A percentile compares a stretch with the other conserved stretches of the same genome.
phyloP scores from a whole-genome alignment of 768 basidiomycete species.

The Porphyrellus cyaneotinctus region DNA sequence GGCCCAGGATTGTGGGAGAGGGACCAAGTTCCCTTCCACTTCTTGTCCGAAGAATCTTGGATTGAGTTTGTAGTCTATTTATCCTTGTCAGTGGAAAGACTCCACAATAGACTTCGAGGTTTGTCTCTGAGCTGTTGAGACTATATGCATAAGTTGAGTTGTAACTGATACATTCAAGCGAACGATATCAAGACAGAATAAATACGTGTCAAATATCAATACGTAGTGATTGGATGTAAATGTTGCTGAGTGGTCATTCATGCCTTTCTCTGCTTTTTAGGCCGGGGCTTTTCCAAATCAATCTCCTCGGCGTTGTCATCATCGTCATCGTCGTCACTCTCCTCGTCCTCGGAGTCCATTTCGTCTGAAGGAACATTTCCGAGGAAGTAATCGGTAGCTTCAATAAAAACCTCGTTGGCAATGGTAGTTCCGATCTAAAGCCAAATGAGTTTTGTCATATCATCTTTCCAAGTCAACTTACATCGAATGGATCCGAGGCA shows the following conservation, averaged over 20 bases:
- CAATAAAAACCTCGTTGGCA: constrained; percentile 74
- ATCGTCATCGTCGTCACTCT: constrained; percentile 69
- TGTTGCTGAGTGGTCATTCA: constrained; percentile 18
- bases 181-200: constrained; percentile 19
- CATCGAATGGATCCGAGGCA: constrained; percentile 61
- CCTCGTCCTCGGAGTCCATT: constrained; percentile 61
- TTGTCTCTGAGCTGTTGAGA: too few relatives aligned
- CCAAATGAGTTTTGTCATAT: constrained; percentile 5
- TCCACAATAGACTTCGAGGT: too few relatives aligned
- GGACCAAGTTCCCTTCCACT: constrained; percentile 55
- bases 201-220: constrained; percentile 23
- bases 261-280: constrained; percentile 63
- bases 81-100: neutral
- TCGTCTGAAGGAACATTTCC: constrained; percentile 60
- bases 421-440: constrained; percentile 65
- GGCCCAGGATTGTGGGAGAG: constrained; percentile 53
- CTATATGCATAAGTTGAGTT: too few relatives aligned
- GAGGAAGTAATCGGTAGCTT: constrained; percentile 79
- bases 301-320: constrained; percentile 77
- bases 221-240: constrained; percentile 9
- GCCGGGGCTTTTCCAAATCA: constrained; percentile 78
- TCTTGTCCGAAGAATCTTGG: constrained; percentile 34
- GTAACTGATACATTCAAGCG: neutral
- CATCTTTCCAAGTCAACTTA: constrained; percentile 33
- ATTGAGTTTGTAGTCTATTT: constrained; percentile 7